Base-by-base conservation (phyloP, 257 asterid genomes). In the Penstemon eatonii region DNA sequence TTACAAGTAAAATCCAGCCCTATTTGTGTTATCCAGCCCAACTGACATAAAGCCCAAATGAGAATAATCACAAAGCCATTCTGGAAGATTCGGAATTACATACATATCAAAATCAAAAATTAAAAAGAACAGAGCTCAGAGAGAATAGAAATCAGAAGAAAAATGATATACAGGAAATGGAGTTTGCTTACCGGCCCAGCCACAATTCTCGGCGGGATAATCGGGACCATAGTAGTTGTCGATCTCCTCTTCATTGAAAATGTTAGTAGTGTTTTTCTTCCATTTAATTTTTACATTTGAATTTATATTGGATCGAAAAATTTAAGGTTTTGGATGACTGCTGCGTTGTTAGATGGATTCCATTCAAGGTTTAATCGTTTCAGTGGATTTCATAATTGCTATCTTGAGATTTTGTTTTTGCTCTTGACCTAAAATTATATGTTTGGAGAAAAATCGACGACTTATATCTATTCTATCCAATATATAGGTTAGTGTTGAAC, bases 161-260 rank as follows among this genome's bases (percentile, higher is more conserved):
- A 55, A 67, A 90, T 90, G 96, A 90, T 90, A 8, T 69, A 83
- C 91, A 70, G 95, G 63, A 90, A 87, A 51, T 87, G 95, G 95
- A 90, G 95, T 79, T 71, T 90, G 86, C 78, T 85, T 4, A 90
- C 95, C 2, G 95, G 91, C 9, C 93, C 95, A 5, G 75, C 76
- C 8, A 78, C 86, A 54, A 77, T 90, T 45, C 68, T 86, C 66
- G 86, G 77, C 66, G 87, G 87, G 36, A 76, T 87, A 64, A 70
- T 90, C 60, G 95, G 89, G 47, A 39, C 91, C 5, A 79, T 84
- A 19, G 86, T 90, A 74, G 92, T 84, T 4, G 84, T 79, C 69
- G 84, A 89, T 58, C 81, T 82, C 69, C 73, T 86, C 76, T 87
- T 90, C 76, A 42, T 87, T 60, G 83, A 85, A 72, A 87, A 87